These are phyloP conservation scores for Verticillium nonalfalfae DNA, from an alignment of 2,329 filamentous ascomycete genomes.

Conservation along the genomic window DNA sequence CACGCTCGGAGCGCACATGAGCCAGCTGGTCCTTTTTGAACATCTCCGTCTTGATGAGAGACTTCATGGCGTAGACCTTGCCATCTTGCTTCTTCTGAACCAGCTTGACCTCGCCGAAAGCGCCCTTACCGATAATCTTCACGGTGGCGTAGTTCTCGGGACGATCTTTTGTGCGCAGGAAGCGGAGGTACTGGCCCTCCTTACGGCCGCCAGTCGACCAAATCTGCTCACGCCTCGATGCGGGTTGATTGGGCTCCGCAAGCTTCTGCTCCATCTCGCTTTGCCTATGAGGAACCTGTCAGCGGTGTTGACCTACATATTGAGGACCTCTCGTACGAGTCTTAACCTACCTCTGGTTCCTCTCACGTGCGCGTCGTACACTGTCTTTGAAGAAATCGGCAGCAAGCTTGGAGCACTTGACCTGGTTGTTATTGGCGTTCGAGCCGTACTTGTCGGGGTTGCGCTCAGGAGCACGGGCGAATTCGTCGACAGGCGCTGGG, in stretches of 20 bases:
- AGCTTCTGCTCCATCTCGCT: slow-evolving; percentile 87
- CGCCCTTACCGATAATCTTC: slow-evolving; percentile 98
- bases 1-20: slow-evolving; percentile 93
- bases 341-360: slow-evolving; percentile 74
- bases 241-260: slow-evolving; percentile 66
- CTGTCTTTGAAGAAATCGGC: slow-evolving; percentile 98
- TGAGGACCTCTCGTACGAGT: neutral
- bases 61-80: slow-evolving; percentile 98
- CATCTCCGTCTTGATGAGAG: slow-evolving; percentile 98
- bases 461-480: slow-evolving; percentile 73
- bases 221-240: slow-evolving; percentile 75
- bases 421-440: slow-evolving; percentile 62
- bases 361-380: slow-evolving; percentile 89
- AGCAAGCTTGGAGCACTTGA: slow-evolving; percentile 64
- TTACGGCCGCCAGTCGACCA: slow-evolving; percentile 79
- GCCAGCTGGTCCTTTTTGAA: slow-evolving; percentile 98
- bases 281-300: slow-evolving; percentile 53
- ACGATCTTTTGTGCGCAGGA: slow-evolving; percentile 87
- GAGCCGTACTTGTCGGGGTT: slow-evolving; percentile 74
- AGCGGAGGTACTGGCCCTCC: slow-evolving; percentile 88
- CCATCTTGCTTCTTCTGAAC: slow-evolving; percentile 94
- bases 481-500: slow-evolving; percentile 59
- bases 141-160: slow-evolving; percentile 93
- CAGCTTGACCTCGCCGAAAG: slow-evolving; percentile 95
- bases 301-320: neutral